Conservation (phyloP, 805 yeast species). For the Saccharomycopsis oosterbeekiorum region DNA sequence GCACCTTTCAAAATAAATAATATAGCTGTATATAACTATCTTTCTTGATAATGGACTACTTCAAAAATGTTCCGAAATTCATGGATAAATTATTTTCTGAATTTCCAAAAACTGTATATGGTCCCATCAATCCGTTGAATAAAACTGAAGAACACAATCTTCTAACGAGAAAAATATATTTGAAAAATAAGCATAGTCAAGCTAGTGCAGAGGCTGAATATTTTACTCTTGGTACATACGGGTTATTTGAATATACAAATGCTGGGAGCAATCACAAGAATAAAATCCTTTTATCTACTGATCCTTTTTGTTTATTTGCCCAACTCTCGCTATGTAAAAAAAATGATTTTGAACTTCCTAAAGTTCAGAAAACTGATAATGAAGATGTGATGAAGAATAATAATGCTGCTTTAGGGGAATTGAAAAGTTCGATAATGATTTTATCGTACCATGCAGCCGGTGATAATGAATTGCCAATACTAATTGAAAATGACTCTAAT, state of each 20-base stretch:
- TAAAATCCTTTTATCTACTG: conserved; percentile 13
- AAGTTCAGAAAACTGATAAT: not conserved
- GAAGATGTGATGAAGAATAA: not conserved
- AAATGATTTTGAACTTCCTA: conserved; percentile 5
- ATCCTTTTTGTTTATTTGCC: conserved; percentile 16
- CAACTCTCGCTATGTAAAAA: conserved; percentile 8
- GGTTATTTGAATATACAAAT: conserved; percentile 6
- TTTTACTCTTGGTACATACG: conserved; percentile 14
- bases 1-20: too few relatives aligned
- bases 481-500: conserved; percentile 33
- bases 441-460: conserved; percentile 36
- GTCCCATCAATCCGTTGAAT: not conserved
- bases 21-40: too few relatives aligned
- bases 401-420: not conserved
- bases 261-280: not conserved
- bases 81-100: not conserved
- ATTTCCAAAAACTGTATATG: not conserved
- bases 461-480: conserved; percentile 38
- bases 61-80: not conserved
- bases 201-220: not conserved
- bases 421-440: conserved; percentile 9
- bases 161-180: not conserved
- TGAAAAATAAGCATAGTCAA: not conserved
- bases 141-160: not conserved
- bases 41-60: not conserved